A percentile compares a stretch with the other conserved stretches of the same genome.
phyloP scores from a whole-genome alignment of 2,329 filamentous ascomycete genomes.

The Fusarium miscanthi region DNA sequence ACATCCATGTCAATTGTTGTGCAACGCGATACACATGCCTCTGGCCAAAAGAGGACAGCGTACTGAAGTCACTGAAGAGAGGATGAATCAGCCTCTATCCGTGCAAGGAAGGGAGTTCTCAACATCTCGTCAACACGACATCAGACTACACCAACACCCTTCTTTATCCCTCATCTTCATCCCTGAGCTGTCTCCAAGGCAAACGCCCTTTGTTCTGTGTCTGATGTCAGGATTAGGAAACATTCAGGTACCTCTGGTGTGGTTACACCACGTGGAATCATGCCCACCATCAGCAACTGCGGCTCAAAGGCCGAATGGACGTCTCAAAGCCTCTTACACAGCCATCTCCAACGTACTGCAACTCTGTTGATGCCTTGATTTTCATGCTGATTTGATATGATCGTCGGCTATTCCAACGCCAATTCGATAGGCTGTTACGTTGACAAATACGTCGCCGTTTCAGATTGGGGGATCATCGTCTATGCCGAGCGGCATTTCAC shows the following conservation, averaged over 20 bases:
- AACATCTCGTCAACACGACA: slow-evolving; percentile 9
- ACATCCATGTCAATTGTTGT: slow-evolving; percentile 22
- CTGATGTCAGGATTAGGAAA: slow-evolving; percentile 11
- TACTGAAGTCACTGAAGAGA: not conserved
- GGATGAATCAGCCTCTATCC: slow-evolving; percentile 18
- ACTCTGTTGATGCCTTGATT: slow-evolving; percentile 14
- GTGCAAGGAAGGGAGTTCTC: not conserved
- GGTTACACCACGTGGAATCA: slow-evolving; percentile 45
- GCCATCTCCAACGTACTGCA: slow-evolving; percentile 7
- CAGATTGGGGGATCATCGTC: slow-evolving; percentile 20
- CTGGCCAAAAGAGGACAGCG: slow-evolving; percentile 8
- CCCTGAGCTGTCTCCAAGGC: not conserved
- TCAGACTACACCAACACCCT: slow-evolving; percentile 19
- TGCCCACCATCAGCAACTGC: slow-evolving; percentile 26
- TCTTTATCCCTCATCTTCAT: not conserved
- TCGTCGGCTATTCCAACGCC: not conserved
- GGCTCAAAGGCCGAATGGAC: slow-evolving; percentile 40
- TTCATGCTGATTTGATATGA: slow-evolving; percentile 14
- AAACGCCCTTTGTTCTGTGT: slow-evolving; percentile 14
- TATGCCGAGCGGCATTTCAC: slow-evolving; percentile 32
- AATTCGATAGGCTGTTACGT: slow-evolving; percentile 36
- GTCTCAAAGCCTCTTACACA: slow-evolving; percentile 22
- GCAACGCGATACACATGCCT: slow-evolving; percentile 28
- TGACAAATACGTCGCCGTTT: slow-evolving; percentile 38
- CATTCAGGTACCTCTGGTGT: slow-evolving; percentile 18